A percentile compares a stretch with the other conserved stretches of the same genome.
These are phyloP conservation scores for Peniophora sp. DNA, from an alignment of 1,284 basidiomycete species.

Conservation along the genomic window DNA sequence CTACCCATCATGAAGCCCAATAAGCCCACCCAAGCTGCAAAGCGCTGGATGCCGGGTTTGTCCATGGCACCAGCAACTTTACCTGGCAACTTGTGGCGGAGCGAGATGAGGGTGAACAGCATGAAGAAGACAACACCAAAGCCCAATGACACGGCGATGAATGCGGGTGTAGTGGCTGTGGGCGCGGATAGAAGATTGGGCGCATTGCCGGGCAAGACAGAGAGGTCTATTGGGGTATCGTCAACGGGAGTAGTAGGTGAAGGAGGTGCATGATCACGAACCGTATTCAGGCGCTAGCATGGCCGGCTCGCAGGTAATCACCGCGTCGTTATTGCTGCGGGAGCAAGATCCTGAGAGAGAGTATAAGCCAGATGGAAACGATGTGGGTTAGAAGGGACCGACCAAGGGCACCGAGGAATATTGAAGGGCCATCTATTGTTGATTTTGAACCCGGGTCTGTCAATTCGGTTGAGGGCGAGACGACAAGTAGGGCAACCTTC, in stretches of 20 bases:
- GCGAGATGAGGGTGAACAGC: slow-evolving; percentile 57
- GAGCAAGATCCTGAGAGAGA: slow-evolving; percentile 54
- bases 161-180: slow-evolving; percentile 50
- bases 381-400: slow-evolving; percentile 14
- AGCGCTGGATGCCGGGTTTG: slow-evolving; percentile 48
- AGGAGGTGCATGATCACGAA: slow-evolving; percentile 18
- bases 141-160: slow-evolving; percentile 54
- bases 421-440: slow-evolving; percentile 59
- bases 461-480: slow-evolving; percentile 49
- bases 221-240: slow-evolving; percentile 39
- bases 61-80: slow-evolving; percentile 44
- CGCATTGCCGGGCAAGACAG: slow-evolving; percentile 47
- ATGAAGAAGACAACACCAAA: slow-evolving; percentile 62
- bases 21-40: slow-evolving; percentile 67
- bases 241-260: slow-evolving; percentile 4
- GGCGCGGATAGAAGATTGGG: slow-evolving; percentile 57
- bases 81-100: slow-evolving; percentile 56
- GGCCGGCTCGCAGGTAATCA: slow-evolving; percentile 47
- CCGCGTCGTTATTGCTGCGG: slow-evolving; percentile 38
- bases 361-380: slow-evolving; percentile 4
- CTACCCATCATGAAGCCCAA: slow-evolving; percentile 66
- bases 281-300: slow-evolving; percentile 58
- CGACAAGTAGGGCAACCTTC: slow-evolving; percentile 55
- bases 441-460: slow-evolving; percentile 31
- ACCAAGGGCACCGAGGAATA: slow-evolving; percentile 64